Evolutionary conservation across 208 protist species (phyloP).

Genomic region (Trypanosoma conorhini): DNA sequence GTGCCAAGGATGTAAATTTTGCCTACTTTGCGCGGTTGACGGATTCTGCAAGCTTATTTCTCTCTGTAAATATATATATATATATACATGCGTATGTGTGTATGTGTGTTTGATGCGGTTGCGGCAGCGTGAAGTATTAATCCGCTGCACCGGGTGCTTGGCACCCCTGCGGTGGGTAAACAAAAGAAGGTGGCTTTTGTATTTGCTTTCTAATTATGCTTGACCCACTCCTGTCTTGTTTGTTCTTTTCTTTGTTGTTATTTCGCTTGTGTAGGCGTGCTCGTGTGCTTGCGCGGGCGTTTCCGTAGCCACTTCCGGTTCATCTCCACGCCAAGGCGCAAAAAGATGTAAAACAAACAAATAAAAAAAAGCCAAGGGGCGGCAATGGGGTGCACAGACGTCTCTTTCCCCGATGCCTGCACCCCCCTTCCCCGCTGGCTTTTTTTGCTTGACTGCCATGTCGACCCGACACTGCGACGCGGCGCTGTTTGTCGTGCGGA

Average conservation of each 20-base stretch:
- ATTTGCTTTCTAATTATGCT: too few relatives aligned
- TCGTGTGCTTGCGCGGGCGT: too few relatives aligned
- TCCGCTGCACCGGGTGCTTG: too few relatives aligned
- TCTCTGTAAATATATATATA: neutral
- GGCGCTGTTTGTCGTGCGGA: conserved; percentile 30
- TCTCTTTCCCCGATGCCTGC: neutral
- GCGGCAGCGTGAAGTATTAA: neutral
- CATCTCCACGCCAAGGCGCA: too few relatives aligned
- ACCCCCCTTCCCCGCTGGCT: neutral
- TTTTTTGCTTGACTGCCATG: neutral
- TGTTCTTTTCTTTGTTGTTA: too few relatives aligned
- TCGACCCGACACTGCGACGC: neutral
- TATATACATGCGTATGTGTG: neutral
- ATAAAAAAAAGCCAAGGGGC: neutral
- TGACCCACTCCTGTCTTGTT: too few relatives aligned
- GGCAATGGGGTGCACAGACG: conserved; percentile 9
- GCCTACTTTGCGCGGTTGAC: neutral
- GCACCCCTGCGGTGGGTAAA: too few relatives aligned
- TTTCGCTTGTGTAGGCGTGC: too few relatives aligned
- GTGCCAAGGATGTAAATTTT: conserved; percentile 10
- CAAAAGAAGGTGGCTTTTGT: too few relatives aligned
- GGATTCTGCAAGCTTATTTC: neutral
- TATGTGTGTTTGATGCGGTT: neutral
- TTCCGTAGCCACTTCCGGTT: too few relatives aligned
- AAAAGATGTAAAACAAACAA: too few relatives aligned